Conservation (phyloP, 192 early-diverging fungal genomes). For the Nowakowskiella sp. region DNA sequence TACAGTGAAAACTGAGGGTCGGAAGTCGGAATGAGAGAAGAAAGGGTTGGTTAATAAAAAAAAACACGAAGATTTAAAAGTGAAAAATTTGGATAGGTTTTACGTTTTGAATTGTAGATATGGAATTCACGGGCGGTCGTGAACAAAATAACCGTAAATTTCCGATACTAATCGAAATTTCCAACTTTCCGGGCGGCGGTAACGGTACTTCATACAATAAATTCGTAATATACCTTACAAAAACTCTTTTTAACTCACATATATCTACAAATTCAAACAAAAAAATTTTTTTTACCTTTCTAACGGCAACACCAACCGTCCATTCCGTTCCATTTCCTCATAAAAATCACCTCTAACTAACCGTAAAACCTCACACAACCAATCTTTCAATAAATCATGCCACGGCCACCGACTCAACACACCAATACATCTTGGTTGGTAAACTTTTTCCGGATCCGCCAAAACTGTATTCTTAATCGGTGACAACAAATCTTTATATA, state of each 20-base stretch:
- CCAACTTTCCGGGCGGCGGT: constrained; percentile 73
- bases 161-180: constrained; percentile 62
- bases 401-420: constrained; percentile 65
- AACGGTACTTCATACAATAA: constrained; percentile 64
- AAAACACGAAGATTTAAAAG: too few species aligned
- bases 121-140: constrained; percentile 67
- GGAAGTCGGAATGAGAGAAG: neutral
- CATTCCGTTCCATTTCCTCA: constrained; percentile 13
- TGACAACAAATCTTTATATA: constrained; percentile 56
- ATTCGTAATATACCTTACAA: constrained; percentile 53
- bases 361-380: constrained; percentile 56
- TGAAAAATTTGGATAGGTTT: neutral
- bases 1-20: constrained; percentile 62
- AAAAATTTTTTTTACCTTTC: constrained; percentile 50
- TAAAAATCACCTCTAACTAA: constrained; percentile 47
- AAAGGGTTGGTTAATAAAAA: constrained; percentile 6
- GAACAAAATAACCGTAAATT: constrained; percentile 52
- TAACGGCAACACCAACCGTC: constrained; percentile 25
- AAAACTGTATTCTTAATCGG: constrained; percentile 50
- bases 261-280: constrained; percentile 1
- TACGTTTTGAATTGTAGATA: constrained; percentile 70
- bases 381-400: constrained; percentile 66
- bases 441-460: constrained; percentile 48
- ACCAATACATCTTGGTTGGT: constrained; percentile 60
- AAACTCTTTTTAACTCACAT: constrained; percentile 6